Evolutionary conservation across 2,329 filamentous ascomycete genomes (phyloP).

Genomic region (Magnaporthiopsis incrustans): DNA sequence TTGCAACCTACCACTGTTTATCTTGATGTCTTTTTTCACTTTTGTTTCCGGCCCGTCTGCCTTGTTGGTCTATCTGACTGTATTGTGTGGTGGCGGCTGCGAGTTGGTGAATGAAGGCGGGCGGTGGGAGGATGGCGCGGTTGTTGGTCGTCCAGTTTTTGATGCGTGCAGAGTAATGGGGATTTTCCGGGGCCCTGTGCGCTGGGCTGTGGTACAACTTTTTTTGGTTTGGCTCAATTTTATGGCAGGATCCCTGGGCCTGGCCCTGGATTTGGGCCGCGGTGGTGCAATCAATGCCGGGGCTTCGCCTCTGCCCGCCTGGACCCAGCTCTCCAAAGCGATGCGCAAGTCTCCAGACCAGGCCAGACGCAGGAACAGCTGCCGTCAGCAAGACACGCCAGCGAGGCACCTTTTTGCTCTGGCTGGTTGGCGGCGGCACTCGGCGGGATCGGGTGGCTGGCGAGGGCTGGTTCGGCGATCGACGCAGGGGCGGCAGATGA

Average conservation of each 20-base stretch:
- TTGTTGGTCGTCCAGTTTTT: neutral
- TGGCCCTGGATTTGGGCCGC: neutral
- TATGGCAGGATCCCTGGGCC: neutral
- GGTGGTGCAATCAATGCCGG: neutral
- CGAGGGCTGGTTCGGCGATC: neutral
- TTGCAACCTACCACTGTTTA: neutral
- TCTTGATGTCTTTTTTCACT: neutral
- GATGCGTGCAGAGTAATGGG: neutral
- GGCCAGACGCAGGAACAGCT: neutral
- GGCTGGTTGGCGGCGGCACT: neutral
- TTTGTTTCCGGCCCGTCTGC: neutral
- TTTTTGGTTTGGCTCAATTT: neutral
- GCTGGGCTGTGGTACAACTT: neutral
- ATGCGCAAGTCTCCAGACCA: neutral
- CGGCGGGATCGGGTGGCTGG: neutral
- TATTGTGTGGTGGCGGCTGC: neutral
- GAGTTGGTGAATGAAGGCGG: too few species aligned
- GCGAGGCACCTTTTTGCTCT: neutral
- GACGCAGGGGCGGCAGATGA: neutral
- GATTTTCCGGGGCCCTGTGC: neutral
- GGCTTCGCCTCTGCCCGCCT: neutral
- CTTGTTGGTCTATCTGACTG: neutral
- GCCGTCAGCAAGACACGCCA: neutral
- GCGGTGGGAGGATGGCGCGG: neutral
- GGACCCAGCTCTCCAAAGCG: neutral